Percentiles rank a stretch among this genome's conserved stretches.
Evolutionary conservation across 768 basidiomycete genomes (phyloP).

Genomic region (Suillus subalutaceus): DNA sequence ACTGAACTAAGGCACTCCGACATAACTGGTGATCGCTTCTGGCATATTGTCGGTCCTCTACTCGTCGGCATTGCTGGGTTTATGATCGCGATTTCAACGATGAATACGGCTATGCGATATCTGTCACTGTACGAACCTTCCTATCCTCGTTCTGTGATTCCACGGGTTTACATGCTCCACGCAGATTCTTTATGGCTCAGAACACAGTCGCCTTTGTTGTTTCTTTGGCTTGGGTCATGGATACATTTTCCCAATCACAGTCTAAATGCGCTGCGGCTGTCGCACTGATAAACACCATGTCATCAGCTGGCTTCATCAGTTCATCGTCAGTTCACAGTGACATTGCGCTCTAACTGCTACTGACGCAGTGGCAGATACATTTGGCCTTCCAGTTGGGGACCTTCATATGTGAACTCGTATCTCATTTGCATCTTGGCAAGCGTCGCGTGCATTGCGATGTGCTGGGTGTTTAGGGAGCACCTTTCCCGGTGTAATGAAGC

Average conservation of each 20-base stretch:
- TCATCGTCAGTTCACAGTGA: conserved; percentile 62
- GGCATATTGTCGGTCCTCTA: conserved; percentile 61
- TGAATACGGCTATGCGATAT: conserved; percentile 64
- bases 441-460: conserved; percentile 50
- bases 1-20: conserved; percentile 63
- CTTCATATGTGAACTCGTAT: conserved; percentile 69
- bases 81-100: conserved; percentile 61
- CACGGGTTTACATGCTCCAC: neutral
- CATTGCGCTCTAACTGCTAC: neutral
- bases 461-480: conserved; percentile 46
- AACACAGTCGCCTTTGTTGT: conserved; percentile 69
- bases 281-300: conserved; percentile 77
- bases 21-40: conserved; percentile 66
- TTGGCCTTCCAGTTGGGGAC: conserved; percentile 72
- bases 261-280: conserved; percentile 88
- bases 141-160: neutral
- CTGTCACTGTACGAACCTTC: conserved; percentile 52
- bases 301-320: conserved; percentile 76
- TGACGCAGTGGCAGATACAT: conserved; percentile 45
- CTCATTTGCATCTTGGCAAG: conserved; percentile 68
- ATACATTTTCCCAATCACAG: conserved; percentile 71
- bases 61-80: conserved; percentile 68
- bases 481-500: conserved; percentile 43
- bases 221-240: conserved; percentile 55
- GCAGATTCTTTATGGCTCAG: conserved; percentile 75